phyloP scores from a whole-genome alignment of 129 eudicot species.

The Escallonia herrerae region DNA sequence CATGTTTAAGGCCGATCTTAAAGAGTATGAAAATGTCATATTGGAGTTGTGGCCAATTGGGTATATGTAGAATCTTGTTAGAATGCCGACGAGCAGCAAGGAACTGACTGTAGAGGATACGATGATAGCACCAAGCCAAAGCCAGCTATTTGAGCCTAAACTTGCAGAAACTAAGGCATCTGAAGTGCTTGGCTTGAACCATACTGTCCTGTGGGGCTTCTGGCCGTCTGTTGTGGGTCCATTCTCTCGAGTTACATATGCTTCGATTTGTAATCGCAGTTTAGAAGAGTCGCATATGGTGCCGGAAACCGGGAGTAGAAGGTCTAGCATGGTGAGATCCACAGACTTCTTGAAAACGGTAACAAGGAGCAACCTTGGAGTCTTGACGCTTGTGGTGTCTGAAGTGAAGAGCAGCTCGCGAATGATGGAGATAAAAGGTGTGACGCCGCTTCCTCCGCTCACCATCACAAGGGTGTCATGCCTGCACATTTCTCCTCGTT shows the following conservation, averaged over 20 bases:
- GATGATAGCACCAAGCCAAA: conserved; percentile 37
- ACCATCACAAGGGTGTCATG: conserved; percentile 59
- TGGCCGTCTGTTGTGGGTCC: conserved; percentile 21
- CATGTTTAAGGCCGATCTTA: conserved; percentile 25
- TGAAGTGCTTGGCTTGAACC: conserved; percentile 32
- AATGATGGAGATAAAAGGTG: conserved; percentile 56
- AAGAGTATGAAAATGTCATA: conserved; percentile 26
- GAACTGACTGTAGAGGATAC: conserved; percentile 19
- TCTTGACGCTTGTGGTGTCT: conserved; percentile 11
- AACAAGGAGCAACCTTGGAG: conserved; percentile 32
- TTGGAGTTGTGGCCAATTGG: conserved; percentile 36
- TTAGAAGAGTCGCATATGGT: conserved; percentile 25
- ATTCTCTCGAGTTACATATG: conserved; percentile 42
- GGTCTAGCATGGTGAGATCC: conserved; percentile 50
- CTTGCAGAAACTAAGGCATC: conserved; percentile 36
- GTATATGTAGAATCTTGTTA: conserved; percentile 29
- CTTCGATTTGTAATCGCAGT: conserved; percentile 38
- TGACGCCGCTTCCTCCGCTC: conserved; percentile 72
- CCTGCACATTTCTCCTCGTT: conserved; percentile 17
- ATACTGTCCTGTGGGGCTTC: conserved; percentile 25
- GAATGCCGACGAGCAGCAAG: conserved; percentile 19
- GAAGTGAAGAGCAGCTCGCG: conserved; percentile 47
- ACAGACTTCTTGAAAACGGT: conserved; percentile 40
- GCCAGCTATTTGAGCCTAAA: conserved; percentile 40
- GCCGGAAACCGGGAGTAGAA: conserved; percentile 42